Evolutionary conservation across 2,329 filamentous ascomycete species (phyloP), one percentile per base, ranked within the genome.

Genomic region (Monosporascus sp.): DNA sequence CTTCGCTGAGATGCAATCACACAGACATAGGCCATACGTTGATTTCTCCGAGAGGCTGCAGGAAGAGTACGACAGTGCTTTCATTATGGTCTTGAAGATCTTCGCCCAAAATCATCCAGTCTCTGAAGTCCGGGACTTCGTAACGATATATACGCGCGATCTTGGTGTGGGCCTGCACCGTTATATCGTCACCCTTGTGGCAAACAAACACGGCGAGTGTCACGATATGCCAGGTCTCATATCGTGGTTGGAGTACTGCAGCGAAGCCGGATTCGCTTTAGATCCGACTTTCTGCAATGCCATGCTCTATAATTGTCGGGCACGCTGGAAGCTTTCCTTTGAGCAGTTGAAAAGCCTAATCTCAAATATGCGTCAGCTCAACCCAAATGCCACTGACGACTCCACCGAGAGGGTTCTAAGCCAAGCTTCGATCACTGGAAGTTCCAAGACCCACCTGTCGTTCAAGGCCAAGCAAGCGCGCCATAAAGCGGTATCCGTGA

Each of bases 201-300:
- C 74, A 17, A 73, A 74, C 45, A 70, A 70, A 51, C 77, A 75
- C 56, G 74, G 68, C 14, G 64, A 67, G 22, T 61, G 67, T 28
- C 72, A 68, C 24, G 73, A 78, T 45, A 58, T 68, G 35, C 43
- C 61, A 11, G 67, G 71, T 1, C 69, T 78, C 51, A 55, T 72
- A 4, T 61, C 58, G 7, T 78, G 76, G 76, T 61, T 78, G 18
- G 56, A 61, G 35, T 70, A 71, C 54, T 77, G 73, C 61, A 63
- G 60, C 37, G 50, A 52, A 9, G 57, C 64, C 7, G 73, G 71
- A 4, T 73, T 74, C 45, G 60, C 64, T 2, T 56, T 72, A 15
- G 68, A 73, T 48, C 63, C 68, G 1, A 62, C 62, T 4, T 73
- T 77, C 51, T 69, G 64, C 59, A 74, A 72, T 44, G 64, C 71